A percentile compares a stretch with the other conserved stretches of the same genome.
Conservation (phyloP, 345 rosid species). For the Moringa oleifera region DNA sequence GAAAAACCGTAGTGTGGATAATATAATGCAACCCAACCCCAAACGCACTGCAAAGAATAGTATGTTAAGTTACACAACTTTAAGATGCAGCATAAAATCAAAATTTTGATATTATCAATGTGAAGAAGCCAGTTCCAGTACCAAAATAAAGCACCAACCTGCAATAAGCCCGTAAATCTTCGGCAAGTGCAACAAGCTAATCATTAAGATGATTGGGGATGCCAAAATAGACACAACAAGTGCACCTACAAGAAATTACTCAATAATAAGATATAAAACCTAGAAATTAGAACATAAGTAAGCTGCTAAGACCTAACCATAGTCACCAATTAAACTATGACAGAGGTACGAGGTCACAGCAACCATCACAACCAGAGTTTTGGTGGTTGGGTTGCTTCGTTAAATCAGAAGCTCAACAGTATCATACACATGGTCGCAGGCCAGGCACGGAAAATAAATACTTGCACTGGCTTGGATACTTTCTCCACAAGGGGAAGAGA, state of each 20-base stretch:
- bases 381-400: no score
- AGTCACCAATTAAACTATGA: no score
- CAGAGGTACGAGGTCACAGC: no score
- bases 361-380: no score
- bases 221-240: constrained; percentile 63
- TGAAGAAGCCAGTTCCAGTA: not conserved
- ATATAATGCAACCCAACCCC: constrained; percentile 65
- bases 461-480: not conserved
- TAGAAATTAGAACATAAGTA: no score
- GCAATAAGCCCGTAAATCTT: constrained; percentile 64
- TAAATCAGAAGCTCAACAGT: not conserved
- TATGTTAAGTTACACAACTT: constrained; percentile 5
- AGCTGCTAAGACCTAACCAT: not conserved
- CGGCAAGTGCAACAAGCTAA: constrained; percentile 59
- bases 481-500: no score
- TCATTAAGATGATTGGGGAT: constrained; percentile 45
- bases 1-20: constrained; percentile 70
- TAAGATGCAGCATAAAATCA: not conserved
- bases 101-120: not conserved
- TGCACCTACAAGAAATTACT: constrained; percentile 45
- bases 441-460: not conserved
- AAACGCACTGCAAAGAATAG: constrained; percentile 60
- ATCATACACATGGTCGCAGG: no score
- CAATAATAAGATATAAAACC: not conserved
- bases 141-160: constrained; percentile 34